Evolutionary conservation across 352 stramenopile genomes (phyloP).

Genomic region (Aphanomyces cochlioides): DNA sequence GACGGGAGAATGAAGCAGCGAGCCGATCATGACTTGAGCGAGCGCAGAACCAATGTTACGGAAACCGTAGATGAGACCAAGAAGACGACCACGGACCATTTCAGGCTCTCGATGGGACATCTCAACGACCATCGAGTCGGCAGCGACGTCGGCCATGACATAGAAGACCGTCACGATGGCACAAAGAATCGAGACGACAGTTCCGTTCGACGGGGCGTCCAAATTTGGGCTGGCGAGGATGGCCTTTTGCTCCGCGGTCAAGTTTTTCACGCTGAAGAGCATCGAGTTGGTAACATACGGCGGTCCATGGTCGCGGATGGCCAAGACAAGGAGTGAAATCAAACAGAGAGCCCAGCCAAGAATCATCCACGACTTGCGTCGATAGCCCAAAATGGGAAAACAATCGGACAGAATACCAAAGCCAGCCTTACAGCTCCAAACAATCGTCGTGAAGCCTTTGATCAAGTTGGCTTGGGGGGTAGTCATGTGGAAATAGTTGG

Average conservation of each 20-base stretch:
- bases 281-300: not conserved
- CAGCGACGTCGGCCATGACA: not conserved
- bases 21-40: not conserved
- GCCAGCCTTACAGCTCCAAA: slow-evolving; percentile 17
- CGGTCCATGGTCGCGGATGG: not conserved
- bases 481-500: slow-evolving; percentile 12
- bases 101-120: not conserved
- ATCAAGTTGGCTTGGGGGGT: not conserved
- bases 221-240: not conserved
- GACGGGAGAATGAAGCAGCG: not conserved
- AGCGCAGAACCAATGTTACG: not conserved
- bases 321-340: not conserved
- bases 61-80: not conserved
- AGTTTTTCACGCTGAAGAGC: not conserved
- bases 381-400: slow-evolving; percentile 20
- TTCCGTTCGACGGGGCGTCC: not conserved
- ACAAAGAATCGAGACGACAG: not conserved
- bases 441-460: not conserved
- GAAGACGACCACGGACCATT: not conserved
- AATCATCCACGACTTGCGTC: slow-evolving; percentile 28
- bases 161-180: slow-evolving; percentile 5
- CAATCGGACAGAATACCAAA: slow-evolving; percentile 27
- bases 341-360: slow-evolving; percentile 10
- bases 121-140: slow-evolving; percentile 5
- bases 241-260: not conserved